Percentiles rank a stretch among this genome's conserved stretches.
phyloP scores from a whole-genome alignment of 148 eudicot genomes.

The Simmondsia chinensis region DNA sequence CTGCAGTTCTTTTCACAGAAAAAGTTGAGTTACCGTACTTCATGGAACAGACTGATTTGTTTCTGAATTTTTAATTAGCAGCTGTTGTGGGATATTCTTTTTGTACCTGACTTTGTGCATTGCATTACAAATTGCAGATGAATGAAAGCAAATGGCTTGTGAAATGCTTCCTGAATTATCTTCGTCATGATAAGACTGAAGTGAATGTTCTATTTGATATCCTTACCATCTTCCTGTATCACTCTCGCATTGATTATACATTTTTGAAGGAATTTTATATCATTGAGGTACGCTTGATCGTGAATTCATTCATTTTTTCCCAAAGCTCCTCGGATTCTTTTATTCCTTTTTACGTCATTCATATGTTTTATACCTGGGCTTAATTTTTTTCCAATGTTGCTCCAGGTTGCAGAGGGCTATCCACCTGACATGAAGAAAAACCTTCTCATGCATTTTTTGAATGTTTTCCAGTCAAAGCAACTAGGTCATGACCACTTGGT shows the following conservation, averaged over 20 bases:
- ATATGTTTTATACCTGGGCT: neutral
- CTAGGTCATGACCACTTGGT: slow-evolving; percentile 85
- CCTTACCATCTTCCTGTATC: slow-evolving; percentile 77
- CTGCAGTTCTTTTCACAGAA: too few species aligned
- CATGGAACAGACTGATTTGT: too few species aligned
- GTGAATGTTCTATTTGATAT: slow-evolving; percentile 88
- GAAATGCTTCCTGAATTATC: slow-evolving; percentile 93
- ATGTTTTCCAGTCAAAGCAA: slow-evolving; percentile 80
- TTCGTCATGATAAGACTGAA: slow-evolving; percentile 90
- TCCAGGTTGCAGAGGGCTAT: slow-evolving; percentile 96
- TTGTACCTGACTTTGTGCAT: too few species aligned
- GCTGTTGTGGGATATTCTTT: too few species aligned
- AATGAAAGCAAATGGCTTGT: slow-evolving; percentile 99
- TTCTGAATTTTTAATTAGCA: too few species aligned
- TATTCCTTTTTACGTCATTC: slow-evolving; percentile 1
- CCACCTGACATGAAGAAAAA: slow-evolving; percentile 80
- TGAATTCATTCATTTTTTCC: neutral
- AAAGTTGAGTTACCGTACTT: too few species aligned
- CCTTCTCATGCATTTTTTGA: slow-evolving; percentile 79
- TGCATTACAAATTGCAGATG: slow-evolving; percentile 44
- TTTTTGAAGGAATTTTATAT: slow-evolving; percentile 95
- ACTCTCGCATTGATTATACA: slow-evolving; percentile 83
- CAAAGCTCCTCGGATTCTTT: neutral
- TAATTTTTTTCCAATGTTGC: neutral
- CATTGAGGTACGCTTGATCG: slow-evolving; percentile 57